Percentiles rank a stretch among this genome's conserved stretches.
phyloP scores from a whole-genome alignment of 768 basidiomycete species.

The Pleurotus sapidus region DNA sequence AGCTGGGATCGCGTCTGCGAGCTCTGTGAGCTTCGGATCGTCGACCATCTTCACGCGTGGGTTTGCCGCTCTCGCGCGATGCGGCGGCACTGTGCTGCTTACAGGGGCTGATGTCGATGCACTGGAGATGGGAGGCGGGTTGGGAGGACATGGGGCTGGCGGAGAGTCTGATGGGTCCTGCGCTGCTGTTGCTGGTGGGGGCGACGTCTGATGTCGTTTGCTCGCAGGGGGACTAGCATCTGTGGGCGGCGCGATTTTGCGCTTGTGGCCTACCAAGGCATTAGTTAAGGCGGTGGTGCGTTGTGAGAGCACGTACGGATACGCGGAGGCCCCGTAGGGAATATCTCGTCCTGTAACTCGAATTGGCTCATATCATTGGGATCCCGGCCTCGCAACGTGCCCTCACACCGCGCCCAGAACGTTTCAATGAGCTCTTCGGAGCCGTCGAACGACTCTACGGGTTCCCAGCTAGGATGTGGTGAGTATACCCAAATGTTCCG shows the following conservation, averaged over 20 bases:
- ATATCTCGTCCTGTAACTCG: constrained; percentile 49
- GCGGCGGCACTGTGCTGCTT: constrained; percentile 26
- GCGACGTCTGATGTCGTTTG: not conserved
- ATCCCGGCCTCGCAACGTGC: constrained; percentile 48
- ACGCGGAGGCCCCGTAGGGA: constrained; percentile 62
- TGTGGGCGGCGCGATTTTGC: not conserved
- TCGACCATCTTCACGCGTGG: constrained; percentile 55
- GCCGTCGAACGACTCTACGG: constrained; percentile 52
- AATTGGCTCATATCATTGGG: constrained; percentile 45
- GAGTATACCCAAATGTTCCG: too few relatives aligned
- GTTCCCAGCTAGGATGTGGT: constrained; percentile 57
- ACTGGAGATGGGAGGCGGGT: too few relatives aligned
- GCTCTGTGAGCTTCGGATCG: constrained; percentile 26
- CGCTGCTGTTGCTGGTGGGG: too few relatives aligned
- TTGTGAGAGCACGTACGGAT: constrained; percentile 11
- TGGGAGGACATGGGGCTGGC: too few relatives aligned
- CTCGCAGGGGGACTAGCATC: not conserved
- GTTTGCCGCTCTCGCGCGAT: constrained; percentile 47
- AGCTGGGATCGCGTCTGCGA: constrained; percentile 41
- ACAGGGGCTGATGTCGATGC: too few relatives aligned
- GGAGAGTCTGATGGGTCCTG: too few relatives aligned
- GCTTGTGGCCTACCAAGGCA: not conserved
- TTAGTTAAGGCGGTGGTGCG: too few relatives aligned
- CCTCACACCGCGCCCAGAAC: constrained; percentile 42
- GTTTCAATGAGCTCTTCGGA: constrained; percentile 53